A percentile compares a stretch with the other conserved stretches of the same genome.
phyloP scores from a whole-genome alignment of 768 basidiomycete species.

The Tulasnella sp. region DNA sequence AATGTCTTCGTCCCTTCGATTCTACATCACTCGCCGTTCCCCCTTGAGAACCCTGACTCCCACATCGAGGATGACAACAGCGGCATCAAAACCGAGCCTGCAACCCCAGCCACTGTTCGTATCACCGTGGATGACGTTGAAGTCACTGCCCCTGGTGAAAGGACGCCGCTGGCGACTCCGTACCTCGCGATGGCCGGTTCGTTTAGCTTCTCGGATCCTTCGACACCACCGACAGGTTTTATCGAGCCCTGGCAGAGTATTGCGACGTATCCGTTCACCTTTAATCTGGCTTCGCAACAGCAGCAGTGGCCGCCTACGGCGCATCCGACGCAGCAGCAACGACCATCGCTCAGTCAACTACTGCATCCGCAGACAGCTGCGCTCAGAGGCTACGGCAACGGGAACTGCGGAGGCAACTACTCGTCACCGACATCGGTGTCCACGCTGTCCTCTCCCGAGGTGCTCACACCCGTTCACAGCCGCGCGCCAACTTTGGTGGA shows the following conservation, averaged over 20 bases:
- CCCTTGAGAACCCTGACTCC: neutral
- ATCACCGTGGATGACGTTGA: slow-evolving; percentile 2
- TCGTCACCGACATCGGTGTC: slow-evolving; percentile 2
- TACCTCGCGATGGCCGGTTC: neutral
- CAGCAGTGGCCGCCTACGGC: neutral
- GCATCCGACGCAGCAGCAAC: neutral
- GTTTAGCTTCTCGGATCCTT: neutral
- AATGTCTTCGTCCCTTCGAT: too few relatives aligned
- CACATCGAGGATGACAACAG: neutral
- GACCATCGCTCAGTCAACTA: neutral
- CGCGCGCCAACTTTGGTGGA: slow-evolving; percentile 6
- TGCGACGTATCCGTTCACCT: slow-evolving; percentile 1
- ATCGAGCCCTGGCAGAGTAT: slow-evolving; percentile 1
- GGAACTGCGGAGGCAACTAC: neutral
- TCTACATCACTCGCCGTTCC: neutral
- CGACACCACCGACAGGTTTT: neutral
- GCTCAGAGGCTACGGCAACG: neutral
- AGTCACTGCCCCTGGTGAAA: neutral
- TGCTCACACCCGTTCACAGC: slow-evolving; percentile 7
- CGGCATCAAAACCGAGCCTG: neutral
- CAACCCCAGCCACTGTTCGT: neutral
- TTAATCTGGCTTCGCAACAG: neutral
- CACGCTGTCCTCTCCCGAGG: slow-evolving; percentile 10
- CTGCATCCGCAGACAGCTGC: slow-evolving; percentile 12
- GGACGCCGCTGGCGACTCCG: neutral